These are phyloP conservation scores for Pythium phragmitis DNA, from an alignment of 352 stramenopile species.

Conservation along the genomic window DNA sequence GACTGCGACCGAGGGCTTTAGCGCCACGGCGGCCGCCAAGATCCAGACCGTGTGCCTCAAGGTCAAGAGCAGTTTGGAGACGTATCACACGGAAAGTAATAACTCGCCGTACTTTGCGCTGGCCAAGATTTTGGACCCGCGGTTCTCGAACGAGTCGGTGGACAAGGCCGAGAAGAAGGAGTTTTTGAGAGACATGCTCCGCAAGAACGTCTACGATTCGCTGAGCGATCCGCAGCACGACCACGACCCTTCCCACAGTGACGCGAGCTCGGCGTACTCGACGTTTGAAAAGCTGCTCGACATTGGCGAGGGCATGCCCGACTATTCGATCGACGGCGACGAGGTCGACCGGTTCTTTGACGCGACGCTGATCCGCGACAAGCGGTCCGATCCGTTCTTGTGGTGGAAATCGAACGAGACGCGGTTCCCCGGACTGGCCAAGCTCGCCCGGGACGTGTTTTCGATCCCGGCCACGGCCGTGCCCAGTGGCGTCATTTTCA, in stretches of 20 bases:
- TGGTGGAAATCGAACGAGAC: conserved; percentile 87
- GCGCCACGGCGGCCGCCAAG: conserved; percentile 49
- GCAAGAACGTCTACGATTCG: conserved; percentile 68
- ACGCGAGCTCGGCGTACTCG: conserved; percentile 68
- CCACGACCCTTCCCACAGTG: conserved; percentile 53
- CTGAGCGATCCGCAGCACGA: conserved; percentile 53
- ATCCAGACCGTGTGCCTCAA: conserved; percentile 76
- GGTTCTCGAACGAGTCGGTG: conserved; percentile 78
- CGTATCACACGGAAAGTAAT: conserved; percentile 60
- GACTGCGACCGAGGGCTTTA: conserved; percentile 54
- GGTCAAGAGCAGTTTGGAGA: conserved; percentile 66
- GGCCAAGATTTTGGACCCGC: conserved; percentile 74
- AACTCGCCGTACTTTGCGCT: conserved; percentile 70
- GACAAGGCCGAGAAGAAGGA: conserved; percentile 77
- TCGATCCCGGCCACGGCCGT: conserved; percentile 72
- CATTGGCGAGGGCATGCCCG: conserved; percentile 75
- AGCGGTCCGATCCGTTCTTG: conserved; percentile 74
- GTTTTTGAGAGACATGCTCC: conserved; percentile 73
- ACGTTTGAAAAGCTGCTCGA: conserved; percentile 81
- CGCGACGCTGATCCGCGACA: conserved; percentile 75
- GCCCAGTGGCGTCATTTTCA: conserved; percentile 70
- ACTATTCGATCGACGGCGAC: conserved; percentile 76
- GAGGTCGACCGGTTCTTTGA: conserved; percentile 85
- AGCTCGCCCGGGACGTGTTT: conserved; percentile 72
- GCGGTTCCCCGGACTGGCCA: conserved; percentile 64